Evolutionary conservation across 768 basidiomycete species (phyloP), one percentile per base, ranked within the genome.

Genomic region (Gymnopilus dilepis): DNA sequence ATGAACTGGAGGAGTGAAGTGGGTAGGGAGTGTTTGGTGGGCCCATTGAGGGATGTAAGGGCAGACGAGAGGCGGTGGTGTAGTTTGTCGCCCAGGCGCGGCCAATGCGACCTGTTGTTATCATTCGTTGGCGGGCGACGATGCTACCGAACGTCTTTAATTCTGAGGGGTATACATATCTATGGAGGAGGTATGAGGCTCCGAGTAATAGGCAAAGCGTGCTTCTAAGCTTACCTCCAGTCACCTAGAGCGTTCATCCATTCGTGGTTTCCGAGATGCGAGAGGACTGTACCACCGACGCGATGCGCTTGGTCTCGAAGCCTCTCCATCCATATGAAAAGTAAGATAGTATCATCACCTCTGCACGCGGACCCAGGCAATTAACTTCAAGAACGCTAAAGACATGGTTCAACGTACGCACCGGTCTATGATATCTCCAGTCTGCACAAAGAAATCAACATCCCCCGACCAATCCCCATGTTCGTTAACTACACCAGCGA

Each of bases 351-450:
- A 75, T 97, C 95, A 48, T 91, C 90, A 0, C 95, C 95, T 66
- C 95, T 93, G 60, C 19, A 47, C 33, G 59, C n/a, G 28, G 50
- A 11, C 34, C 38, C 21, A 17, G 31, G 45, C 12, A 42, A 26
- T 53, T 19, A 26, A 15, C 13, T 55, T 37, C 33, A 9, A 42
- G 28, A 24, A 40, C 37, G 11, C 26, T 9, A 22, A 53, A 57
- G 34, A 52, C 8, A 48, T 4, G 51, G 37, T 54, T 52, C 22
- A 5, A 34, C 61, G 7, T 17, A 70, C 81, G 43, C 62, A 91
- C 94, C 95, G 79, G 76, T 97, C 95, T 57, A 98, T 92, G 31
- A 97, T 95, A 74, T 98, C 95, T 2, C 95, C 96, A 0, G 95
- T 97, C 78, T 99, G 97, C 17, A 97, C 95, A 59, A 98, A 88